Evolutionary conservation across 225 moss, liverwort and hornwort genomes (phyloP).

Genomic region (Pseudisothecium myosuroides): DNA sequence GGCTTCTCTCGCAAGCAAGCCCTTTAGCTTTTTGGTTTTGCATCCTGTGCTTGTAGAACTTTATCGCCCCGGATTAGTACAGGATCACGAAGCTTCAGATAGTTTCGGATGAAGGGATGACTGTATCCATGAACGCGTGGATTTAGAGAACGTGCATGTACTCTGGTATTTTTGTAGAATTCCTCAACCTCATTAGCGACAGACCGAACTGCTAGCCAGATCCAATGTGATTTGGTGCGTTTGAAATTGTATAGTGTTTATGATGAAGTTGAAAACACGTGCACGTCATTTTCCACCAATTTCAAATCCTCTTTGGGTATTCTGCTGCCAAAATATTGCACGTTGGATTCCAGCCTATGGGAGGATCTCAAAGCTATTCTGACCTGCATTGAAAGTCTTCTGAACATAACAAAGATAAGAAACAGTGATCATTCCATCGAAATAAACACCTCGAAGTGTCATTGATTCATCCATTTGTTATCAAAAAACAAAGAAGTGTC

Average conservation of each 20-base stretch:
- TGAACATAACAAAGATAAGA: not conserved
- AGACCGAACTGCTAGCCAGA: not conserved
- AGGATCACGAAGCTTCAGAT: not conserved
- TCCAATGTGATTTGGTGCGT: not conserved
- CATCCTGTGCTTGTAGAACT: not conserved
- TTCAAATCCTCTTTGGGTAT: not conserved
- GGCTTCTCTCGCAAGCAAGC: not conserved
- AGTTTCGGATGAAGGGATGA: not conserved
- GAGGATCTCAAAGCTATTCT: not conserved
- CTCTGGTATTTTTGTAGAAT: not conserved
- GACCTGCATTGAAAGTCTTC: not conserved
- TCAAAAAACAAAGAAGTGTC: no score
- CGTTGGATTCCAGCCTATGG: not conserved
- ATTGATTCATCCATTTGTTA: no score
- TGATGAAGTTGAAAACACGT: not conserved
- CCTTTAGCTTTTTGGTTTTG: not conserved
- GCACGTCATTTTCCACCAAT: not conserved
- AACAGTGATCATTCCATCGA: not conserved
- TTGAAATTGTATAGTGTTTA: not conserved
- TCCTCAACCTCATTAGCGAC: not conserved
- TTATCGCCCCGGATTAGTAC: not conserved
- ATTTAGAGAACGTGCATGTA: not conserved
- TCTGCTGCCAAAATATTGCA: not conserved
- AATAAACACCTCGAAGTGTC: no score
- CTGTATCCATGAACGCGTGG: not conserved